phyloP scores from a whole-genome alignment of 2,329 filamentous ascomycete genomes.

The Fusarium udum region DNA sequence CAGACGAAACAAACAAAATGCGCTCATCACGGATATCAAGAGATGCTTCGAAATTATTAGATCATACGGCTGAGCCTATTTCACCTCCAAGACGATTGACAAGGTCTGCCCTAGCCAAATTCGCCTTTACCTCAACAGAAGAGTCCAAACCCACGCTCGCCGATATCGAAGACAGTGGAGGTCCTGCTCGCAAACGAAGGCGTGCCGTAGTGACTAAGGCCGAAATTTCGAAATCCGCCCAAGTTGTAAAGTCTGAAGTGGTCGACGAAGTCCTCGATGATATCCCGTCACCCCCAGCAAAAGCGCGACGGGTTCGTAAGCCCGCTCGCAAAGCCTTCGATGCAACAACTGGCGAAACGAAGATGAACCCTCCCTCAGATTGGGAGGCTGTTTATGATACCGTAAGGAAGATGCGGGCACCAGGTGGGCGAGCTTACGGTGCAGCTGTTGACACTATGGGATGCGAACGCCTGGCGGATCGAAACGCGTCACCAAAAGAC shows the following conservation, averaged over 20 bases:
- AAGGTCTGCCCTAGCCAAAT: slow-evolving; percentile 59
- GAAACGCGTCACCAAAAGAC: slow-evolving; percentile 59
- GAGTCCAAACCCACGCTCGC: slow-evolving; percentile 33
- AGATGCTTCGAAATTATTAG: slow-evolving; percentile 66
- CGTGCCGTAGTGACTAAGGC: slow-evolving; percentile 36
- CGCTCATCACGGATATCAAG: slow-evolving; percentile 66
- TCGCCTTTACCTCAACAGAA: slow-evolving; percentile 50
- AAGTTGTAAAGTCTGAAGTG: slow-evolving; percentile 53
- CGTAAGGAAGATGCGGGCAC: slow-evolving; percentile 78
- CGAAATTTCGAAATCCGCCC: slow-evolving; percentile 21
- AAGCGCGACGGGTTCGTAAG: slow-evolving; percentile 52
- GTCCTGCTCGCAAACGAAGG: slow-evolving; percentile 45
- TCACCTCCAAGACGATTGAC: slow-evolving; percentile 57
- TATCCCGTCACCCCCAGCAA: slow-evolving; percentile 40
- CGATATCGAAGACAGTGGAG: slow-evolving; percentile 68
- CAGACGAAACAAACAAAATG: slow-evolving; percentile 51
- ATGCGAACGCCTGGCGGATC: slow-evolving; percentile 78
- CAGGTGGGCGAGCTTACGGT: slow-evolving; percentile 66
- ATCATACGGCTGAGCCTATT: slow-evolving; percentile 43
- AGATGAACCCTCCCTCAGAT: slow-evolving; percentile 71
- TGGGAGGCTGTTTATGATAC: slow-evolving; percentile 85
- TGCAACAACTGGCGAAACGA: slow-evolving; percentile 51
- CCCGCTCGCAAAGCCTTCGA: slow-evolving; percentile 57
- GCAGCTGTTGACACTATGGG: slow-evolving; percentile 98
- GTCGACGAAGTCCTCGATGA: slow-evolving; percentile 41